These are phyloP conservation scores for Vachellia collinsii DNA, from an alignment of 306 rosid species.

Conservation along the genomic window DNA sequence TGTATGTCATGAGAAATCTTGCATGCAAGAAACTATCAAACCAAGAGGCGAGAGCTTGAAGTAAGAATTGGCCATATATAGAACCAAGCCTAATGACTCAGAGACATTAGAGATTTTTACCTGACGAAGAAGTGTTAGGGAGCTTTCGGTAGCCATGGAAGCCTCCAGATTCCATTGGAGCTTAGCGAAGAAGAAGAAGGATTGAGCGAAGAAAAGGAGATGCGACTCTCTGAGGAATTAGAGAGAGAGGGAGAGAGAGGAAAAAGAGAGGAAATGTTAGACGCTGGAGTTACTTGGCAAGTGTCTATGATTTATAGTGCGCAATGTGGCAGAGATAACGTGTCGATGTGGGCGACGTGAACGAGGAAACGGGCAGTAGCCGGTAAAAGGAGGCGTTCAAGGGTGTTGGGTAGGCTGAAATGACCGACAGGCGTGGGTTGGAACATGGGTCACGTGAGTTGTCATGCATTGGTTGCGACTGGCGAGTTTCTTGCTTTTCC, in stretches of 20 bases:
- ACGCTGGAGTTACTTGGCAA: slow-evolving; percentile 48
- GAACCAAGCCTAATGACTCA: background rate
- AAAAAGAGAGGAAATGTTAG: background rate
- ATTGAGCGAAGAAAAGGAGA: background rate
- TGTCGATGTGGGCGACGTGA: slow-evolving; percentile 48
- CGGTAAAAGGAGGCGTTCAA: slow-evolving; percentile 15
- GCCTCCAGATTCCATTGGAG: slow-evolving; percentile 61
- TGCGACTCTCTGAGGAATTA: background rate
- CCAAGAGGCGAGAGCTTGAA: slow-evolving; percentile 6
- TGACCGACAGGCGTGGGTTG: slow-evolving; percentile 48
- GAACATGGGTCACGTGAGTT: background rate
- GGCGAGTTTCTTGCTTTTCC: background rate
- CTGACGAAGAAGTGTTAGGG: slow-evolving; percentile 47
- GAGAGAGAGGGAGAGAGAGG: background rate
- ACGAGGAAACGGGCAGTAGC: slow-evolving; percentile 47
- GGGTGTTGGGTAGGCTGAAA: background rate
- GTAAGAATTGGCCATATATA: background rate
- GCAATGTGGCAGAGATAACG: slow-evolving; percentile 17
- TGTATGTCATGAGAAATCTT: slow-evolving; percentile 9
- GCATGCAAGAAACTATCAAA: slow-evolving; percentile 34
- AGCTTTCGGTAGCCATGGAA: slow-evolving; percentile 77
- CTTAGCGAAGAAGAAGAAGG: background rate
- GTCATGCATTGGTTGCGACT: background rate
- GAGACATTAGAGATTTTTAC: slow-evolving; percentile 23
- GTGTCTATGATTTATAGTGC: slow-evolving; percentile 54